phyloP scores from a whole-genome alignment of 2,329 filamentous ascomycete species.

The Raffaelea ambrosiae region DNA sequence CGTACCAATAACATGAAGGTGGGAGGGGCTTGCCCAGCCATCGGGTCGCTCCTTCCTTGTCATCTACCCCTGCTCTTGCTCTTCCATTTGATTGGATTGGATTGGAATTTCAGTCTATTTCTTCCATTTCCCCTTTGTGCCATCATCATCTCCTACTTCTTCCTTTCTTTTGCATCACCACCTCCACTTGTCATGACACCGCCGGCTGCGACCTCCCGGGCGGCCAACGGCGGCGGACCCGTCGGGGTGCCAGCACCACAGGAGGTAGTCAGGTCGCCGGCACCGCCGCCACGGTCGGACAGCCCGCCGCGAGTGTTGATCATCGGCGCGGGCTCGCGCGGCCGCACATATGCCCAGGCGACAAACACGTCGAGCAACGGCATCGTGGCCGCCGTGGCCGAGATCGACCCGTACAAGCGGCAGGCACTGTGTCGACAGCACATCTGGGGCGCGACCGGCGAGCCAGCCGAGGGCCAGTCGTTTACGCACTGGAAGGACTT shows the following conservation, averaged over 20 bases:
- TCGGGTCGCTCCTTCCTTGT: too few species aligned
- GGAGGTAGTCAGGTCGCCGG: constrained; percentile 15
- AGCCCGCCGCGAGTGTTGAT: constrained; percentile 61
- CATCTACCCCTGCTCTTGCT: too few species aligned
- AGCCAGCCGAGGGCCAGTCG: constrained; percentile 51
- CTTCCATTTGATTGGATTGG: too few species aligned
- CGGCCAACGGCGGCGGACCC: constrained; percentile 10
- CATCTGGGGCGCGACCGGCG: constrained; percentile 54
- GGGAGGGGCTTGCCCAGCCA: too few species aligned
- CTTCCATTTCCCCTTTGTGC: too few species aligned
- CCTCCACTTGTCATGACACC: too few species aligned
- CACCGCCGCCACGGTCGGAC: constrained; percentile 35
- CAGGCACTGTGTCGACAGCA: constrained; percentile 59
- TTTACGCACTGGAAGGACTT: constrained; percentile 72
- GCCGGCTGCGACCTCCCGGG: background rate
- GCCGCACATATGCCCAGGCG: constrained; percentile 63
- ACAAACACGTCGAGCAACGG: constrained; percentile 58
- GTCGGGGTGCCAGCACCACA: constrained; percentile 12
- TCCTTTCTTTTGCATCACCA: too few species aligned
- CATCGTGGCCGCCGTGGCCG: constrained; percentile 68
- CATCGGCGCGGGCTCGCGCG: constrained; percentile 75
- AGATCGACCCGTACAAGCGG: constrained; percentile 72
- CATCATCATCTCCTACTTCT: too few species aligned
- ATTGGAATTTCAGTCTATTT: too few species aligned
- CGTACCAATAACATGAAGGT: too few species aligned